Conservation (phyloP, 1,284 basidiomycete genomes). For the Puccinia coronata region DNA sequence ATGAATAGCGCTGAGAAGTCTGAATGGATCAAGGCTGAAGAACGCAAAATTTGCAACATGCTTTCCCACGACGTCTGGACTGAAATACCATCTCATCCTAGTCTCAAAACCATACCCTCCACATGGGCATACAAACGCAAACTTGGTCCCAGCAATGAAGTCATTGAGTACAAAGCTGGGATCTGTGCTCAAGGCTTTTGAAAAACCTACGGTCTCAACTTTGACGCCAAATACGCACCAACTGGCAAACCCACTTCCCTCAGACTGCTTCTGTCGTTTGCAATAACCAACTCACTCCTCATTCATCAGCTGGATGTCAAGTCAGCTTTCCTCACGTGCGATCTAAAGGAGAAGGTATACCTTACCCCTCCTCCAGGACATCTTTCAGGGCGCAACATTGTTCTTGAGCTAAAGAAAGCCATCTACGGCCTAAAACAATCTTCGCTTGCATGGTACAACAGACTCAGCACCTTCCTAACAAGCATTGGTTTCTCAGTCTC, state of each 20-base stretch:
- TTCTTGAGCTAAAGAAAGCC: background rate
- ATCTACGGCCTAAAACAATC: no score
- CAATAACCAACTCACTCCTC: conserved; percentile 7
- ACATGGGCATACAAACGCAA: background rate
- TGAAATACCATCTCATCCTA: background rate
- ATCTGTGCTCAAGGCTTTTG: conserved; percentile 50
- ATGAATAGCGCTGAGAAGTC: background rate
- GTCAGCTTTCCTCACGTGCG: conserved; percentile 10
- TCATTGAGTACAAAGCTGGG: conserved; percentile 46
- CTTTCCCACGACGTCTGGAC: background rate
- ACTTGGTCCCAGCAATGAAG: background rate
- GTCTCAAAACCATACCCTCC: background rate
- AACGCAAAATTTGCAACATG: background rate
- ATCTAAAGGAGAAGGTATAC: background rate
- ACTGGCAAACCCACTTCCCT: conserved; percentile 8
- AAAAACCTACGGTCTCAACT: conserved; percentile 49
- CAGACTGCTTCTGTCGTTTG: conserved; percentile 34
- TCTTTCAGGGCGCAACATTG: background rate
- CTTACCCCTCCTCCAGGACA: background rate
- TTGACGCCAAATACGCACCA: conserved; percentile 47
- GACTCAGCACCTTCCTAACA: background rate
- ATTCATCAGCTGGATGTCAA: conserved; percentile 48
- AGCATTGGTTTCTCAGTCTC: background rate
- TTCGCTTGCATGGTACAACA: no score
- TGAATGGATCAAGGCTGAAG: background rate